Conservation (phyloP, 1,139 yeast genomes). For the Debaryomyces subglobosus region DNA sequence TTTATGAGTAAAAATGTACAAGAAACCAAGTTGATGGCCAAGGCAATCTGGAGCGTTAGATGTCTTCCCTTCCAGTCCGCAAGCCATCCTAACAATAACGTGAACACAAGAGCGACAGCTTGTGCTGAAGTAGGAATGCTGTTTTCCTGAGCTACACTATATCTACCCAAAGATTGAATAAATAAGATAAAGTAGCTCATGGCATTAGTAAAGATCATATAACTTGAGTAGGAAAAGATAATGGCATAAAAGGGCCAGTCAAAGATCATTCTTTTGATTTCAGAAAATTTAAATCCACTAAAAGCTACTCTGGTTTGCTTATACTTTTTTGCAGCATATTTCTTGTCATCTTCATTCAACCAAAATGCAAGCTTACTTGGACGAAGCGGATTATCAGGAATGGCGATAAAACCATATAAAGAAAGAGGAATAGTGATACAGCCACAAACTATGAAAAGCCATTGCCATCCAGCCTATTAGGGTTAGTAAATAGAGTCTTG, state of each 20-base stretch:
- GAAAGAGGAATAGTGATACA: conserved; percentile 35
- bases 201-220: conserved; percentile 18
- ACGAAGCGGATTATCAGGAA: conserved; percentile 5
- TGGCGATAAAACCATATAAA: conserved; percentile 25
- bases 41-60: conserved; percentile 7
- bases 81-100: conserved; percentile 21
- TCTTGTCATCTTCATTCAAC: conserved; percentile 15
- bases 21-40: conserved; percentile 7
- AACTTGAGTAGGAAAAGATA: conserved; percentile 14
- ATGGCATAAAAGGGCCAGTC: conserved; percentile 18
- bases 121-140: conserved; percentile 33
- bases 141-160: conserved; percentile 29
- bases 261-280: conserved; percentile 3
- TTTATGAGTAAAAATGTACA: conserved; percentile 7
- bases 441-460: conserved; percentile 40
- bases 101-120: conserved; percentile 26
- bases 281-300: conserved; percentile 3
- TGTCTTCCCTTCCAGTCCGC: conserved; percentile 24
- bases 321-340: conserved; percentile 14
- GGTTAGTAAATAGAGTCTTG: conserved; percentile 11
- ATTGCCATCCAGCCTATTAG: conserved; percentile 31
- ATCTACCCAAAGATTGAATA: conserved; percentile 27
- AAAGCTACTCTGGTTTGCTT: conserved; percentile 12
- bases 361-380: conserved; percentile 14
- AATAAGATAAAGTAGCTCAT: conserved; percentile 25